phyloP scores from a whole-genome alignment of 2,329 filamentous ascomycete genomes.

The Talaromyces sp. region DNA sequence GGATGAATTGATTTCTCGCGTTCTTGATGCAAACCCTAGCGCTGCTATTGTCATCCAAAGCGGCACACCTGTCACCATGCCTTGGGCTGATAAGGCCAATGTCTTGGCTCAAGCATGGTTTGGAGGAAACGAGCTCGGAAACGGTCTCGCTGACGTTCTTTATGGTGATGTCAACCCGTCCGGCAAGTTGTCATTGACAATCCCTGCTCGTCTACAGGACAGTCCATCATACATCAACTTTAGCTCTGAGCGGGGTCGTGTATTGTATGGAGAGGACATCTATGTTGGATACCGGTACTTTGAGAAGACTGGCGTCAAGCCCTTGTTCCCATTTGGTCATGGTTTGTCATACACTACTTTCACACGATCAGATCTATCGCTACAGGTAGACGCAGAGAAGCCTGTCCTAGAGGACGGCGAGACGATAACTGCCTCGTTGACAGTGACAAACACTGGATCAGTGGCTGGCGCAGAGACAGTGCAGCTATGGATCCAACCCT shows the following conservation, averaged over 20 bases:
- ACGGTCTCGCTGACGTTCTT: constrained; percentile 74
- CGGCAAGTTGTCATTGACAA: constrained; percentile 71
- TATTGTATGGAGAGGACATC: constrained; percentile 75
- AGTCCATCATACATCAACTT: constrained; percentile 78
- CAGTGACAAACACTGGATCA: constrained; percentile 55
- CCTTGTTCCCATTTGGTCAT: constrained; percentile 76
- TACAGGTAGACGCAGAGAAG: constrained; percentile 30
- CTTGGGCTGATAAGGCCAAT: constrained; percentile 46
- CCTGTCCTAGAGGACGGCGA: constrained; percentile 46
- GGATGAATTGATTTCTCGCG: constrained; percentile 61
- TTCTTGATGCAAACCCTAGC: constrained; percentile 66
- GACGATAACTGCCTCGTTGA: constrained; percentile 47
- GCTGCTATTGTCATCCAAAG: constrained; percentile 74
- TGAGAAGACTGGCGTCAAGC: constrained; percentile 64
- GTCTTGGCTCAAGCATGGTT: constrained; percentile 78
- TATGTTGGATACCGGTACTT: constrained; percentile 82
- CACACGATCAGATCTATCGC: constrained; percentile 50
- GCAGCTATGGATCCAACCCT: constrained; percentile 54
- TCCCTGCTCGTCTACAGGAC: constrained; percentile 66
- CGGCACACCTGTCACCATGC: constrained; percentile 64
- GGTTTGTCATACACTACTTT: constrained; percentile 78
- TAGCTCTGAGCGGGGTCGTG: constrained; percentile 65
- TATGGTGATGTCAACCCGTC: constrained; percentile 73
- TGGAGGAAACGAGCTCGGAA: constrained; percentile 81
- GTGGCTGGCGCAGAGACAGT: constrained; percentile 55